Evolutionary conservation across 345 rosid species (phyloP), one percentile per base, ranked within the genome.

Genomic region (Murraya koenigii): DNA sequence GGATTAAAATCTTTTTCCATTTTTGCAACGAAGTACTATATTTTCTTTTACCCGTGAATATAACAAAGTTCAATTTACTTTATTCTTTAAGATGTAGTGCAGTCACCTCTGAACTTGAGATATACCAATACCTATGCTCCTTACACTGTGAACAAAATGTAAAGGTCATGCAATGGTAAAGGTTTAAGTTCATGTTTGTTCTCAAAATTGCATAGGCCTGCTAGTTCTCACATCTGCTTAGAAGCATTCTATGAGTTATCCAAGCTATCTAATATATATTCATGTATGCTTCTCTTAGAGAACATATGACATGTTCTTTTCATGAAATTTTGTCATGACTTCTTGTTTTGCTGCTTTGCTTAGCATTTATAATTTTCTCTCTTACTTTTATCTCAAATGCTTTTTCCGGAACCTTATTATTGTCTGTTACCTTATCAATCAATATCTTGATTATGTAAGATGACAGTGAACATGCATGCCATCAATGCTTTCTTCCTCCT

Each of bases 381-480:
- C 47, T 44, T 47, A n/a, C 20, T 22, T 15, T 7, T 41, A 9
- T 28, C 69, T 61, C 56, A 20, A 44, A 33, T 33, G 25, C 36
- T 62, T 52, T 30, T 32, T 35, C 38, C 0, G 54, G 2, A 3
- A 52, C 44, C 22, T 66, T 33, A 23, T 56, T 72, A 7, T 69
- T 52, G 62, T 73, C 38, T 26, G 49, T 28, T 28, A 70, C 70
- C 62, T 25, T 19, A 72, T 76, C 71, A 52, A 36, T 32, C 52
- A 23, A 2, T 80, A 54, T 81, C 23, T 82, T 64, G 10, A 55
- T 74, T 33, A 62, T 80, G 26, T 74, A 87, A 90, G 92, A 79
- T 92, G 91, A 86, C 95, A 13, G 85, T 90, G 72, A 88, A 84
- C 79, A 75, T 89, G 83, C 97, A 93, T 83, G 68, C 91, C 1